phyloP scores from a whole-genome alignment of 2,329 filamentous ascomycete genomes.

The Bipolaris bicolor region DNA sequence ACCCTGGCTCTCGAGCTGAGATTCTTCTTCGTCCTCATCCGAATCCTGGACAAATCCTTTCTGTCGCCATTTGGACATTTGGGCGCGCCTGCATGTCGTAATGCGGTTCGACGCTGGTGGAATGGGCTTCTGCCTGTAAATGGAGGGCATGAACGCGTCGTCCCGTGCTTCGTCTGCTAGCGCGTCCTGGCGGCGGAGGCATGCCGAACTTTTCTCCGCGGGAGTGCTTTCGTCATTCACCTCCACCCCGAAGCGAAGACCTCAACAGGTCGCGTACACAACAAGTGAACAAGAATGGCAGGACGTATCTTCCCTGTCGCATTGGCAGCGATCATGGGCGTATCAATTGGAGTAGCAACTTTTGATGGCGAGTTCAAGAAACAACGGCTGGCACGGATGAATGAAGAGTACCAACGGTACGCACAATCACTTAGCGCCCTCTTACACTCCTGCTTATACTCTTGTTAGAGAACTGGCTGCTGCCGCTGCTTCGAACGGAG shows the following conservation, averaged over 20 bases:
- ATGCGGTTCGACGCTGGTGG: conserved; percentile 22
- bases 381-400: conserved; percentile 37
- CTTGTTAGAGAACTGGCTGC: conserved; percentile 33
- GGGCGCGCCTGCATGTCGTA: conserved; percentile 45
- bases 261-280: not conserved
- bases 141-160: conserved; percentile 31
- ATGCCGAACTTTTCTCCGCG: conserved; percentile 26
- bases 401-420: conserved; percentile 45
- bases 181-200: conserved; percentile 22
- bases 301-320: conserved; percentile 44
- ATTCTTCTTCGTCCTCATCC: conserved; percentile 55
- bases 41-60: conserved; percentile 59
- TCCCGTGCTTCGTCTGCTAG: conserved; percentile 27
- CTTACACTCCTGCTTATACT: conserved; percentile 18
- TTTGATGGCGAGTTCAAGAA: conserved; percentile 46
- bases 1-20: conserved; percentile 36
- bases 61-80: conserved; percentile 58
- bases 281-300: conserved; percentile 29
- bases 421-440: not conserved
- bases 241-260: not conserved
- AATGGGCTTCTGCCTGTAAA: conserved; percentile 17
- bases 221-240: conserved; percentile 28
- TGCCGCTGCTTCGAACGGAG: conserved; percentile 25
- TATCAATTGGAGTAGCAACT: conserved; percentile 43
- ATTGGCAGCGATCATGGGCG: conserved; percentile 38